Base-by-base conservation (phyloP, 2,329 filamentous ascomycete genomes). In the Clonostachys sp. region DNA sequence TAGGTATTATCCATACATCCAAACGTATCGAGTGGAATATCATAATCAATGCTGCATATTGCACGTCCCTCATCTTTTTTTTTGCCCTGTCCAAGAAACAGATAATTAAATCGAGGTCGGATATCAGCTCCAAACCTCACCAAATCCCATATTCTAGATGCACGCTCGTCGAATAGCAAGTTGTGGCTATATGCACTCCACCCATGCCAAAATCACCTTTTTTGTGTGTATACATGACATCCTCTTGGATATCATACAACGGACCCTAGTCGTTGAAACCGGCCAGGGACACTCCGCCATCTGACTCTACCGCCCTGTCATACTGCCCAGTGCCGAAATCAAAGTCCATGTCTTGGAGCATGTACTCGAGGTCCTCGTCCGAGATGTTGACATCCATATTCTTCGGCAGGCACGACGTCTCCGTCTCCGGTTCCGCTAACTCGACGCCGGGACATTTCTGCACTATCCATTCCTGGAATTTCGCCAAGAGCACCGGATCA, bases 401-500 rank as follows among this genome's bases (percentile, higher is more conserved):
- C 33, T 57, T 53, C 12, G 59, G 52, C 45, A 64, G 45, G 3
- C 52, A 51, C 9, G 54, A 50, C 13, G 51, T 43, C 20, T 33
- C 43, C 9, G 12, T 43, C 20, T 33, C 43, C 12, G 12, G 42
- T 14, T 33, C 45, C 6, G 41, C 42, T 1, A 18, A 12, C 35
- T 34, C 41, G 14, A 50, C 51, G 7, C 52, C 47, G 12, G 60
- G 52, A 13, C 61, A 42, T 47, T 62, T 64, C 38, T 58, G 55
- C 36, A 55, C 52, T 53, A 78, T 64, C 55, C 73, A 66, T 2
- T 62, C 60, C 62, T 74, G 78, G 63, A 84, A 84, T 57, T 76
- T 80, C 18, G 61, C 66, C 45, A 84, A 59, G 16, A 84, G 60
- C 3, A 70, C 63, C 1, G 59, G 53, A 53, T 84, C 78, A 42